phyloP scores from a whole-genome alignment of 2,329 filamentous ascomycete genomes.

The Aureobasidium lini region DNA sequence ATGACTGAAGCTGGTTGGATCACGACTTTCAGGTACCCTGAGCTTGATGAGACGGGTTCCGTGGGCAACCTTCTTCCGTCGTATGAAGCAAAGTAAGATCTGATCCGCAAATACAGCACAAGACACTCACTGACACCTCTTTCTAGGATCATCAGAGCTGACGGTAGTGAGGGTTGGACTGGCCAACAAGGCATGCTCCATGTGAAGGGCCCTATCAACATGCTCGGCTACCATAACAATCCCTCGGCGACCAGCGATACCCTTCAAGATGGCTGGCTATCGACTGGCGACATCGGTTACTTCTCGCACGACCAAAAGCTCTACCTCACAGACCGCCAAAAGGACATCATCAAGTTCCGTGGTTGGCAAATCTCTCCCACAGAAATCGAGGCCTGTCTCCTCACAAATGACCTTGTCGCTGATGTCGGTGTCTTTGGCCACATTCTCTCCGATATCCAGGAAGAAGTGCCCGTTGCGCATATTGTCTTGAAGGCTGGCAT shows the following conservation, averaged over 20 bases:
- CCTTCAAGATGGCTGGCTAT: slow-evolving; percentile 20
- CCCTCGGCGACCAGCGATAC: slow-evolving; percentile 18
- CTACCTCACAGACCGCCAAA: slow-evolving; percentile 26
- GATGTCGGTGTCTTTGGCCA: slow-evolving; percentile 23
- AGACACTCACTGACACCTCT: slow-evolving; percentile 14
- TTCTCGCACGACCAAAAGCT: slow-evolving; percentile 23
- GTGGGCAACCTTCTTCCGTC: slow-evolving; percentile 41
- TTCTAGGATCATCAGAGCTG: slow-evolving; percentile 18
- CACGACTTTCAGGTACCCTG: slow-evolving; percentile 33
- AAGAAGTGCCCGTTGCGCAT: slow-evolving; percentile 19
- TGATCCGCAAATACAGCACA: not conserved
- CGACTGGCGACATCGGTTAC: slow-evolving; percentile 35
- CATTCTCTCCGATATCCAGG: not conserved
- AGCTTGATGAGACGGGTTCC: slow-evolving; percentile 38
- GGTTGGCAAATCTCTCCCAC: slow-evolving; percentile 29
- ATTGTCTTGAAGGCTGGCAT: slow-evolving; percentile 14
- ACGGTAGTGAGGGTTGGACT: slow-evolving; percentile 27
- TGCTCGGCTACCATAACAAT: slow-evolving; percentile 32
- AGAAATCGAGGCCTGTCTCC: slow-evolving; percentile 26
- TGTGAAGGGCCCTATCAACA: slow-evolving; percentile 34
- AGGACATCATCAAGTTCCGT: slow-evolving; percentile 30
- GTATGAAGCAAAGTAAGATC: slow-evolving; percentile 24
- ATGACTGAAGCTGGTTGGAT: slow-evolving; percentile 47
- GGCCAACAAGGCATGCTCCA: slow-evolving; percentile 34
- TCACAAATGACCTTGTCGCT: slow-evolving; percentile 20